Conservation (phyloP, 768 basidiomycete genomes). For the Pseudohyphozyma bogoriensis region DNA sequence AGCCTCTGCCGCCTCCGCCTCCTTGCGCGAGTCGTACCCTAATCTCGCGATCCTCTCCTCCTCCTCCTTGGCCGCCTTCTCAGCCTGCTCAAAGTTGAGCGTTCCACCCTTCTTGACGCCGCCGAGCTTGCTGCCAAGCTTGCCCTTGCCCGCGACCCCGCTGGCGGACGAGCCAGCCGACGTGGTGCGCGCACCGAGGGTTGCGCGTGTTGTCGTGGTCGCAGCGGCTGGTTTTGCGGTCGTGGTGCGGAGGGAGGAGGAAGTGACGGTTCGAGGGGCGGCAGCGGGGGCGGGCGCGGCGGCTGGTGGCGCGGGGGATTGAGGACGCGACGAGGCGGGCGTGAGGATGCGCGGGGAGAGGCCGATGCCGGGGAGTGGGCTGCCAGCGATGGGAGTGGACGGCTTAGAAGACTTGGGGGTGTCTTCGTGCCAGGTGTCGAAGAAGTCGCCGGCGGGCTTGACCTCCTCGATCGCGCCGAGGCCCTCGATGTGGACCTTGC, state of each 20-base stretch:
- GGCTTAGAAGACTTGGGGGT: constrained; percentile 41
- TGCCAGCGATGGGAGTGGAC: constrained; percentile 32
- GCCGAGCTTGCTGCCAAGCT: no score
- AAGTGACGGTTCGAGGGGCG: constrained; percentile 41
- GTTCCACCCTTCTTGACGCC: constrained; percentile 74
- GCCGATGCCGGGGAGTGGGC: no score
- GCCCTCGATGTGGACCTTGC: constrained; percentile 22
- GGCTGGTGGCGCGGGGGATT: constrained; percentile 1
- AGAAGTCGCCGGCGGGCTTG: constrained; percentile 76
- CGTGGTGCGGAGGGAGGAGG: constrained; percentile 39
- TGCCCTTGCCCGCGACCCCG: constrained; percentile 35
- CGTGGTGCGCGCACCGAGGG: constrained; percentile 19
- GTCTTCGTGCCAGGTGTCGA: constrained; percentile 95
- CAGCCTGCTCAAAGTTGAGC: constrained; percentile 90
- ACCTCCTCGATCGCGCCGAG: neutral
- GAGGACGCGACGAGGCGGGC: constrained; percentile 8
- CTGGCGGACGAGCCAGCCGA: neutral
- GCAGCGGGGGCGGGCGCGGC: constrained; percentile 16
- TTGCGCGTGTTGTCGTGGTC: constrained; percentile 28
- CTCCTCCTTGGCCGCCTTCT: constrained; percentile 79
- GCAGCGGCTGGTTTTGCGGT: constrained; percentile 10
- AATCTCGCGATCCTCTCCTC: constrained; percentile 83
- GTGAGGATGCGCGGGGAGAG: constrained; percentile 40
- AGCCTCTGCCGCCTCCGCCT: constrained; percentile 71
- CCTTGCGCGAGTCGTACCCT: constrained; percentile 76